A percentile compares a stretch with the other conserved stretches of the same genome.
Evolutionary conservation across 768 basidiomycete species (phyloP).

Genomic region (Tulasnella calospora): DNA sequence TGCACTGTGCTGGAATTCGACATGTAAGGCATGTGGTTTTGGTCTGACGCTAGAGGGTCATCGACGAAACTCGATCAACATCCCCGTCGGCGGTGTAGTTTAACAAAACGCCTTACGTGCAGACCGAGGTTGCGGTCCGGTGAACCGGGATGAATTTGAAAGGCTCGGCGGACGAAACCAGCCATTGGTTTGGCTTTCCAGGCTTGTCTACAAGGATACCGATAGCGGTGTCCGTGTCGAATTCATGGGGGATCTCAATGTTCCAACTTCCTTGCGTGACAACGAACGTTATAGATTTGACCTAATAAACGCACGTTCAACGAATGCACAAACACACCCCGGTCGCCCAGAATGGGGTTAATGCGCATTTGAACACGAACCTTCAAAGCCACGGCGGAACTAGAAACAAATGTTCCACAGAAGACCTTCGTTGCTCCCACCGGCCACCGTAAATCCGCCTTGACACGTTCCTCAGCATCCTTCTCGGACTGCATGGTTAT

Average conservation of each 20-base stretch:
- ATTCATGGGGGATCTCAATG: slow-evolving; percentile 21
- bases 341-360: not conserved
- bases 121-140: slow-evolving; percentile 45
- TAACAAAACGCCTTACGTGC: slow-evolving; percentile 43
- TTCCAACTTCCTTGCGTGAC: slow-evolving; percentile 24
- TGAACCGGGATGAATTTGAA: slow-evolving; percentile 50
- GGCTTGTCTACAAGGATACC: not conserved
- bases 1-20: slow-evolving; percentile 53
- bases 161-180: slow-evolving; percentile 34
- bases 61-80: slow-evolving; percentile 24
- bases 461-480: not conserved
- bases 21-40: slow-evolving; percentile 53
- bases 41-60: slow-evolving; percentile 38
- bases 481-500: slow-evolving; percentile 28
- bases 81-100: slow-evolving; percentile 24
- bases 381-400: not conserved
- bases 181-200: not conserved
- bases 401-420: slow-evolving; percentile 21
- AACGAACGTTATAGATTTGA: slow-evolving; percentile 16
- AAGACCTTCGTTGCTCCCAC: slow-evolving; percentile 20
- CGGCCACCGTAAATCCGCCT: slow-evolving; percentile 25
- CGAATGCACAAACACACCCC: not conserved
- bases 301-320: not conserved
- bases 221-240: not conserved
- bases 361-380: slow-evolving; percentile 14